Base-by-base conservation (phyloP, 1,284 basidiomycete species). In the Stygiomarasmius scandens region DNA sequence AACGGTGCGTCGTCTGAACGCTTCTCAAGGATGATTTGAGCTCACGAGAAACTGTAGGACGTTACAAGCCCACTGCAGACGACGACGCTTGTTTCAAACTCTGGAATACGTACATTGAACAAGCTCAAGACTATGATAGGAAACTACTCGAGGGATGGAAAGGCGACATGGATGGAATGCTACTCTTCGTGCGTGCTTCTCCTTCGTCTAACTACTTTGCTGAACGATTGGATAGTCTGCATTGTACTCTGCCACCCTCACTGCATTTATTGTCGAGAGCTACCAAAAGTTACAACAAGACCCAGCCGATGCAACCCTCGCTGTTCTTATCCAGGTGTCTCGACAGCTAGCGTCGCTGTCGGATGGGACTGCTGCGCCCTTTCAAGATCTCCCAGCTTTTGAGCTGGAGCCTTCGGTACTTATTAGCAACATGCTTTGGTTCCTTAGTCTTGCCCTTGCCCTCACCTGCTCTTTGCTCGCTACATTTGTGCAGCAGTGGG, bases 201-300 rank as follows among this genome's bases (percentile, higher is more conserved):
- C 47, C 29, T 4, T n/a, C 27, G 14, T 16, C n/a, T n/a, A n/a
- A 22, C 25, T 16, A 24, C 41, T n/a, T 16, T 36, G 20, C 16
- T 36, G 12, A 4, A 2, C 38, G n/a, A n/a, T n/a, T 43, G 29
- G n/a, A 44, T 19, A 58, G 56, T 52, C 59, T 23, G 59, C 56
- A 47, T 47, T 61, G 10, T 61, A 58, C 22, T 58, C 59, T 9
- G 59, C 59, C 14, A 52, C 27, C 22, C 43, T 61, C 20, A 58
- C 59, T 16, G 52, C 59, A 2, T 61, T 61, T 16, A 47, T 58
- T 20, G 44, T 55, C 10, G 59, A 61, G 16, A 58, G 56, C 19
- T 61, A 61, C 46, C 14, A 53, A 16, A 55, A 41, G n/a, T 32
- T 61, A 0, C 34, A 44, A 19, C 41, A 56, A 0, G 49, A 58